Evolutionary conservation across 305 asterid species (phyloP).

Genomic region (Fraxinus xanthoxyloides): DNA sequence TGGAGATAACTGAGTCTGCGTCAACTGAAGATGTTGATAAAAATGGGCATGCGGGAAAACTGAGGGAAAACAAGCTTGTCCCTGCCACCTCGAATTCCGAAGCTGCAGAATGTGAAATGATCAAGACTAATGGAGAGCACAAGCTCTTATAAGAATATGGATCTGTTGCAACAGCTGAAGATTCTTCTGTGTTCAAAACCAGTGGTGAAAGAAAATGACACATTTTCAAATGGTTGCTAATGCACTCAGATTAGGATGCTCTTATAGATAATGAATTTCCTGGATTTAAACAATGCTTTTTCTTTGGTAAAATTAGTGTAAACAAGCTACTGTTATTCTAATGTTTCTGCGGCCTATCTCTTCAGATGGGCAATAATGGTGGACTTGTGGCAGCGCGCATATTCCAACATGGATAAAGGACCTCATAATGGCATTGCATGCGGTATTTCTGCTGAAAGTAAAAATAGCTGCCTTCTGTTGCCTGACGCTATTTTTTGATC

Average conservation of each 20-base stretch:
- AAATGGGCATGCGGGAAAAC: slow-evolving; percentile 14
- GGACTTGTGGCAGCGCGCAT: background rate
- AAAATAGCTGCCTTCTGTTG: background rate
- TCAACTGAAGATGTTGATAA: slow-evolving; percentile 12
- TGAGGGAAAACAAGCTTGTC: slow-evolving; percentile 5
- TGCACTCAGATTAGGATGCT: background rate
- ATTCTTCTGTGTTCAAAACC: background rate
- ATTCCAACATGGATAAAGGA: background rate
- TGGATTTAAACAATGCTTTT: background rate
- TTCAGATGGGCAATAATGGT: background rate
- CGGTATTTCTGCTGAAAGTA: background rate
- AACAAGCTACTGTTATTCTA: background rate
- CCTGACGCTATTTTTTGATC: background rate
- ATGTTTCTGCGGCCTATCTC: background rate
- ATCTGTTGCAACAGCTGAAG: slow-evolving; percentile 17
- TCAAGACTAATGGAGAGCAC: slow-evolving; percentile 17
- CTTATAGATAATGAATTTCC: background rate
- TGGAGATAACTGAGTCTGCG: slow-evolving; percentile 1
- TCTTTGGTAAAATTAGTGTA: background rate
- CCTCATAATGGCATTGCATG: background rate
- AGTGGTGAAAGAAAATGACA: slow-evolving; percentile 6
- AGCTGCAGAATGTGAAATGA: background rate
- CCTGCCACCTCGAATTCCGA: background rate
- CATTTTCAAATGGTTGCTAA: slow-evolving; percentile 5
- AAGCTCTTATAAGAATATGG: slow-evolving; percentile 15